Evolutionary conservation across 2,329 filamentous ascomycete genomes (phyloP).

Genomic region (Cordyceps cicadae): DNA sequence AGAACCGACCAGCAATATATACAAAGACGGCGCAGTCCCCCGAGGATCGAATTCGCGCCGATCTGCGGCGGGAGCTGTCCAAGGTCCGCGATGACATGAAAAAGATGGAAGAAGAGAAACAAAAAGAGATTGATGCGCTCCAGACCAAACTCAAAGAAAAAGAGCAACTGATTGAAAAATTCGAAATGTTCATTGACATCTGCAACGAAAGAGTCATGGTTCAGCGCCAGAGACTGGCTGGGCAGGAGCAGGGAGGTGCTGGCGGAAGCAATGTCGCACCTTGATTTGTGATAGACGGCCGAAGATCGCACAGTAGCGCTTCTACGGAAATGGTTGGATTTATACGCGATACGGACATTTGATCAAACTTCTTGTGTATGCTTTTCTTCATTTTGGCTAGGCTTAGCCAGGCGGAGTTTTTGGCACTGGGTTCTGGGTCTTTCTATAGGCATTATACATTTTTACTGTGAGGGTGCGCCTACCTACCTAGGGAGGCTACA

Average conservation of each 20-base stretch:
- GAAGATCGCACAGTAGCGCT: neutral
- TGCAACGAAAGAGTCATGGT: constrained; percentile 60
- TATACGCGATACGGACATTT: neutral
- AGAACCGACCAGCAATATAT: constrained; percentile 56
- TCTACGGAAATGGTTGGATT: neutral
- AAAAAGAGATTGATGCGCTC: constrained; percentile 50
- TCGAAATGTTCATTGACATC: constrained; percentile 63
- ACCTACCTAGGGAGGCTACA: neutral
- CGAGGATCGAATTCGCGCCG: constrained; percentile 55
- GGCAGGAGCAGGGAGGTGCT: constrained; percentile 17
- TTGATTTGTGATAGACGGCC: neutral
- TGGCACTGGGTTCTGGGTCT: neutral
- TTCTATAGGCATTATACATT: neutral
- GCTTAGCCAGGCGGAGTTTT: neutral
- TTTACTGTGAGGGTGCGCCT: neutral
- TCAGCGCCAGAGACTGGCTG: constrained; percentile 45
- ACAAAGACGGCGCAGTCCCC: constrained; percentile 56
- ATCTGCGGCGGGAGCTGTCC: constrained; percentile 52
- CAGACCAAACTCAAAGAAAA: constrained; percentile 55
- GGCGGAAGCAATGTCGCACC: neutral
- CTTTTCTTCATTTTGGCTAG: constrained; percentile 1
- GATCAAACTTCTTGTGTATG: neutral
- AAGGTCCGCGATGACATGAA: constrained; percentile 49
- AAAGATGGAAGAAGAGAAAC: constrained; percentile 46
- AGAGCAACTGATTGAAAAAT: constrained; percentile 53